phyloP scores from a whole-genome alignment of 1,284 basidiomycete genomes.

The Tilletia caries region DNA sequence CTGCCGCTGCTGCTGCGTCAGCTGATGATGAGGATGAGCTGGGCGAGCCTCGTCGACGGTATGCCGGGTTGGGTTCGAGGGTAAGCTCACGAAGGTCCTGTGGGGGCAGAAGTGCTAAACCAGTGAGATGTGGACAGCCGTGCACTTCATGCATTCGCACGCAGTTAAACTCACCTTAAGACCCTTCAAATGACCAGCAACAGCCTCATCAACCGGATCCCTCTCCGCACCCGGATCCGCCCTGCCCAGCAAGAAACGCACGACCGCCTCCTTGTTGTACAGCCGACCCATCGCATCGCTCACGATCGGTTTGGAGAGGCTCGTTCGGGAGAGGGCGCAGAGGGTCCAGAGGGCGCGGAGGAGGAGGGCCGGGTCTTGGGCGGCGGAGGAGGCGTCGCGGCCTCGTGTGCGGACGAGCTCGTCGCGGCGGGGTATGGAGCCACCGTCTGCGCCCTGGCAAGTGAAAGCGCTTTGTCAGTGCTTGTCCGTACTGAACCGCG shows the following conservation, averaged over 20 bases:
- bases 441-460: slow-evolving; percentile 49
- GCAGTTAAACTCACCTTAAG: slow-evolving; percentile 36
- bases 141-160: no score
- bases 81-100: slow-evolving; percentile 35
- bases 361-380: slow-evolving; percentile 33
- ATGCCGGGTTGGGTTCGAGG: slow-evolving; percentile 28
- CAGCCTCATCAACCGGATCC: slow-evolving; percentile 17
- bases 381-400: slow-evolving; percentile 12
- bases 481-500: no score
- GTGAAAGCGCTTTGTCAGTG: not conserved
- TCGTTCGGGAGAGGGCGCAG: slow-evolving; percentile 39
- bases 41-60: not conserved
- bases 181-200: slow-evolving; percentile 37
- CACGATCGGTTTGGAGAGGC: slow-evolving; percentile 37
- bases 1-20: not conserved
- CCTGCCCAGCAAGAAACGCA: slow-evolving; percentile 36
- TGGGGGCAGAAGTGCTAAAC: not conserved
- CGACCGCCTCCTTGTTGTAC: slow-evolving; percentile 50
- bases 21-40: not conserved
- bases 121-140: not conserved
- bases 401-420: slow-evolving; percentile 46
- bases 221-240: slow-evolving; percentile 10
- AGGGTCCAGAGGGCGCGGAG: slow-evolving; percentile 40
- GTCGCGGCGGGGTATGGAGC: slow-evolving; percentile 45
- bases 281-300: slow-evolving; percentile 42